Conservation (phyloP, 2,329 filamentous ascomycete species). For the Exophiala lecanii-corni region DNA sequence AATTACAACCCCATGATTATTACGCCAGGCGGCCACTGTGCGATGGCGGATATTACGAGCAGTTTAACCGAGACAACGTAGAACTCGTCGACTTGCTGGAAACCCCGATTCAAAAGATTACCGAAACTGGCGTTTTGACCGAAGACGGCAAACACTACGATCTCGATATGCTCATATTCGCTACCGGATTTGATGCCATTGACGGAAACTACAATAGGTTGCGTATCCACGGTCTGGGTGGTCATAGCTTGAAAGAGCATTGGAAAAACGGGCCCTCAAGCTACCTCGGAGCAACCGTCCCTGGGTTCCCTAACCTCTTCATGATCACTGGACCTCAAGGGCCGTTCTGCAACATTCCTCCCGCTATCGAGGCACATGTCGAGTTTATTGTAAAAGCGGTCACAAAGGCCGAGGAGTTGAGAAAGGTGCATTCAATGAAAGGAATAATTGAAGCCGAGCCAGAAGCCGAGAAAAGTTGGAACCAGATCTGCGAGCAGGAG, state of each 20-base stretch:
- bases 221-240: constrained; percentile 27
- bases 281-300: constrained; percentile 35
- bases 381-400: constrained; percentile 46
- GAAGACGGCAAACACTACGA: constrained; percentile 25
- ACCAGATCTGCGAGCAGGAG: constrained; percentile 22
- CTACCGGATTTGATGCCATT: constrained; percentile 38
- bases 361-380: constrained; percentile 34
- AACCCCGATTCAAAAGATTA: constrained; percentile 29
- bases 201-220: constrained; percentile 32
- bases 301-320: constrained; percentile 43
- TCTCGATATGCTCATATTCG: constrained; percentile 28
- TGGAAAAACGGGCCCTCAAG: constrained; percentile 33
- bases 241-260: constrained; percentile 27
- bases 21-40: constrained; percentile 48
- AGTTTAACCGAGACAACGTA: constrained; percentile 44
- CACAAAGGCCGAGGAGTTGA: constrained; percentile 40
- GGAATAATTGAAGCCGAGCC: constrained; percentile 47
- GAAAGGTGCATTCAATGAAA: constrained; percentile 29
- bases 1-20: constrained; percentile 46
- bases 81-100: constrained; percentile 36
- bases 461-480: constrained; percentile 47
- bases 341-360: constrained; percentile 37
- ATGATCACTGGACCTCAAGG: constrained; percentile 36
- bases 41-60: constrained; percentile 49
- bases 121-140: constrained; percentile 27